Evolutionary conservation across 176 grass and related monocot genomes (phyloP), one percentile per base, ranked within the genome.

Genomic region (Oryza officinalis): DNA sequence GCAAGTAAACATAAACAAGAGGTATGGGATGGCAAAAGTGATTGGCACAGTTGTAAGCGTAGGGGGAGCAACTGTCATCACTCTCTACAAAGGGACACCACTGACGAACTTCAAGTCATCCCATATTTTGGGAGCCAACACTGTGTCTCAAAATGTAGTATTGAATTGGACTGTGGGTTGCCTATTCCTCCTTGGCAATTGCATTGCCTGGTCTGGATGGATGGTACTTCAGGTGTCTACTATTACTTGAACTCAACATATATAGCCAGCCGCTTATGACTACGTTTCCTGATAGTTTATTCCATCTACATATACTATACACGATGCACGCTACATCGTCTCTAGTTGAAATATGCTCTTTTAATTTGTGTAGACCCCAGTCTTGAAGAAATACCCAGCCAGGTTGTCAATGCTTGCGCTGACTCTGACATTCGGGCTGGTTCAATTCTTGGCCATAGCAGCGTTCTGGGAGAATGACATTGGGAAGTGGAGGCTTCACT

Each of bases 151-250:
- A 69, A 87, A 87, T 67, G 28, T 45, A 54, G 83, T 87, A 22
- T 49, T 87, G 71, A 85, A 94, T 66, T 94, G 92, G 92, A 89
- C 86, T 52, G 86, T 94, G 52, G 92, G 92, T 65, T 94, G 92
- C 60, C 72, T 88, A 33, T 94, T 89, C 74, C 81, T 94, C 43
- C 90, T 94, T 30, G 89, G 84, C 12, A 89, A 92, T 54, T 94
- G 92, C 71, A 30, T 90, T 37, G 84, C 92, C 60, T 94, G 92
- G 92, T 92, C 92, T 37, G 81, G 83, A 74, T 94, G 89, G 89
- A 92, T 94, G 92, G 92, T 92, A 40, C 84, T 94, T 79, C 92
- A 92, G 92, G 89, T 73, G 54, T 85, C 69, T 65, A 67, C 15
- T 75, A 35, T 52, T 71, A 57, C 32, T 44, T 86, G 23, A 43